Percentiles rank a stretch among this genome's conserved stretches.
Conservation (phyloP, 495 filamentous ascomycete genomes). For the Apiosordaria backusii region DNA sequence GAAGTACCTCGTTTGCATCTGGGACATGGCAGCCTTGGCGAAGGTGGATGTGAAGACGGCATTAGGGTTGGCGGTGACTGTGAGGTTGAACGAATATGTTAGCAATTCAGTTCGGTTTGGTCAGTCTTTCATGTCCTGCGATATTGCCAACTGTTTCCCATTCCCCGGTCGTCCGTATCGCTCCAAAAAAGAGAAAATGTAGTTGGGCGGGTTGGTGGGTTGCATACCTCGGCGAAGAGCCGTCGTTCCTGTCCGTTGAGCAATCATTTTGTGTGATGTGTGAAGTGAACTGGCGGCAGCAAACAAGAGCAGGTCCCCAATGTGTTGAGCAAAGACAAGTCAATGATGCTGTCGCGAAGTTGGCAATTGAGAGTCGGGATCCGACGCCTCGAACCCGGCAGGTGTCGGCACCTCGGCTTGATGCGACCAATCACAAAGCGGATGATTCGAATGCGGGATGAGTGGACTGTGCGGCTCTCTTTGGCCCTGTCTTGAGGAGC, state of each 20-base stretch:
- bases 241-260: constrained; percentile 36
- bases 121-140: not conserved
- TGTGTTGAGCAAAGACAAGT: constrained; percentile 6
- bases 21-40: constrained; percentile 23
- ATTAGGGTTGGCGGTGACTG: constrained; percentile 31
- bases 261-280: constrained; percentile 27
- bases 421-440: constrained; percentile 27
- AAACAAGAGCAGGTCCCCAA: not conserved
- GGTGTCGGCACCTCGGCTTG: constrained; percentile 34
- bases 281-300: not conserved
- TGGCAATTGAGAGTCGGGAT: constrained; percentile 19
- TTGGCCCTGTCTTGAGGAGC: not conserved
- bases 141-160: not conserved
- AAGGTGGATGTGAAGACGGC: constrained; percentile 35
- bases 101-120: constrained; percentile 4
- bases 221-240: constrained; percentile 38
- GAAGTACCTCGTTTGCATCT: constrained; percentile 31
- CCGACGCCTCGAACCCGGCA: constrained; percentile 15
- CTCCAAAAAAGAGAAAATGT: not conserved
- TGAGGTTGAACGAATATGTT: constrained; percentile 7
- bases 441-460: constrained; percentile 30
- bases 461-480: constrained; percentile 3
- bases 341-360: constrained; percentile 22
- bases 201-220: not conserved
- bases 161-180: not conserved